Conservation (phyloP, 2,329 filamentous ascomycete genomes). For the Penicillium glabrum region DNA sequence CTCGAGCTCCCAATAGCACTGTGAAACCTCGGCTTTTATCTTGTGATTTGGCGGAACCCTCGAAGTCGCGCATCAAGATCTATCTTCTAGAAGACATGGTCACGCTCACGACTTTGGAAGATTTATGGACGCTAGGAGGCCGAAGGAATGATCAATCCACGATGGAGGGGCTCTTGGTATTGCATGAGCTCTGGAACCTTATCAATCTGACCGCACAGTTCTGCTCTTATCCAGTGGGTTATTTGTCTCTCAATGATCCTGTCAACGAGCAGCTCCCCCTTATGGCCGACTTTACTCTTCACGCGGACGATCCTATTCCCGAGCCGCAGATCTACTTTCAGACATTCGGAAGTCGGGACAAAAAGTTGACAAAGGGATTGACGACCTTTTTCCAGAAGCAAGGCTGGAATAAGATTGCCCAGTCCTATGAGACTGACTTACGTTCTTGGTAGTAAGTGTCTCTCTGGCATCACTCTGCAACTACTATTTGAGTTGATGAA, state of each 20-base stretch:
- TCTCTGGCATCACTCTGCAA: not conserved
- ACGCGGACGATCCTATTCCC: not conserved
- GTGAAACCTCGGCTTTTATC: not conserved
- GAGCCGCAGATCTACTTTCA: not conserved
- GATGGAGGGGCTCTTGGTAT: not conserved
- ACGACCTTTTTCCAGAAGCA: not conserved
- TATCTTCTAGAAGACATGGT: not conserved
- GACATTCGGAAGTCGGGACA: not conserved
- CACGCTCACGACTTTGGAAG: not conserved
- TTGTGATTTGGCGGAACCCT: not conserved
- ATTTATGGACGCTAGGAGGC: not conserved
- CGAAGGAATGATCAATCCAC: not conserved
- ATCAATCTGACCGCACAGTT: not conserved
- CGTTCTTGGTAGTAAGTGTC: not conserved
- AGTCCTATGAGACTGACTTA: not conserved
- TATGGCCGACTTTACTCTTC: not conserved
- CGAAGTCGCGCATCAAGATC: not conserved
- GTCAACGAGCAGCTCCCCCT: not conserved
- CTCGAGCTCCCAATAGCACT: not conserved
- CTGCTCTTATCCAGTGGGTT: not conserved
- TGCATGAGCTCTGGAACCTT: not conserved
- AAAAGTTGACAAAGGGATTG: not conserved
- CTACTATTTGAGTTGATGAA: not conserved
- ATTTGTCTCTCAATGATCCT: not conserved
- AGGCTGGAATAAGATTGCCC: not conserved